phyloP scores from a whole-genome alignment of 2,329 filamentous ascomycete species.

The Colletotrichum gloeosporioides region DNA sequence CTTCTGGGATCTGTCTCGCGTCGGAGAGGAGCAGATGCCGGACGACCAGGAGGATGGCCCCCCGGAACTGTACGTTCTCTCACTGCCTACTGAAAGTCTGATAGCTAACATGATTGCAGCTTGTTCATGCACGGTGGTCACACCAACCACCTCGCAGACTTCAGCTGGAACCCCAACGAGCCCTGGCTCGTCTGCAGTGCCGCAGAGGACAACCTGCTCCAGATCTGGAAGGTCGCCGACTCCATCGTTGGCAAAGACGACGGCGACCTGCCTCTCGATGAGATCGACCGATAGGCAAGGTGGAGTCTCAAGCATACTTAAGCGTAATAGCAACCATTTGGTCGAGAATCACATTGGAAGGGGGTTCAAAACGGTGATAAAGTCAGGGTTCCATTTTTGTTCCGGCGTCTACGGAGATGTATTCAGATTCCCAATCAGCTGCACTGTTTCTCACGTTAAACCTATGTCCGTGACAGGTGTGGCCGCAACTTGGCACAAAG shows the following conservation, averaged over 20 bases:
- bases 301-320: slow-evolving; percentile 13
- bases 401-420: slow-evolving; percentile 16
- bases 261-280: slow-evolving; percentile 76
- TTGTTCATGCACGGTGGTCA: slow-evolving; percentile 99
- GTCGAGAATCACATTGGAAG: background rate
- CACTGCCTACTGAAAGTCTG: background rate
- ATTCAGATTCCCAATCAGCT: slow-evolving; percentile 18
- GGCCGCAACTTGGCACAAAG: background rate
- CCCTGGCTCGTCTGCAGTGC: slow-evolving; percentile 96
- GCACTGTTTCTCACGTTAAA: background rate
- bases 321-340: slow-evolving; percentile 1
- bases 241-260: slow-evolving; percentile 81
- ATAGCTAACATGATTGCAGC: slow-evolving; percentile 46
- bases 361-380: background rate
- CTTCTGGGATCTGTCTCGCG: slow-evolving; percentile 93
- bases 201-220: slow-evolving; percentile 94
- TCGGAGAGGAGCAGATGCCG: slow-evolving; percentile 92
- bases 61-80: slow-evolving; percentile 75
- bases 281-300: slow-evolving; percentile 67
- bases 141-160: slow-evolving; percentile 95
- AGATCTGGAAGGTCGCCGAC: slow-evolving; percentile 90
- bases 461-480: background rate
- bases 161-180: slow-evolving; percentile 96
- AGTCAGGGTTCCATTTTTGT: slow-evolving; percentile 10
- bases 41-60: slow-evolving; percentile 96